Conservation (phyloP, 2,329 filamentous ascomycete genomes). For the Pseudogymnoascus sp. region DNA sequence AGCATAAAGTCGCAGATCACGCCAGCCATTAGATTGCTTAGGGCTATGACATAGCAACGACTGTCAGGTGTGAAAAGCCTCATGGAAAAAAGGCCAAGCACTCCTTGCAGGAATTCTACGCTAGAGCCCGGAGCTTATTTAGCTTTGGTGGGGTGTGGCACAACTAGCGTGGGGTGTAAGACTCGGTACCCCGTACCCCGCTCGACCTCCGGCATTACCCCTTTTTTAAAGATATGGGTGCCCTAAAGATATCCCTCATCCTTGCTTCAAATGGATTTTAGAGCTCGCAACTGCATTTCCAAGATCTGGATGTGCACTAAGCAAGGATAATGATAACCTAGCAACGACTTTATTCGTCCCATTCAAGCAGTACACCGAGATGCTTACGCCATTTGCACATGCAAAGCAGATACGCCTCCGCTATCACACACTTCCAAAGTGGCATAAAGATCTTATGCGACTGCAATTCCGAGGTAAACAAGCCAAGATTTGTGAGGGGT, state of each 20-base stretch:
- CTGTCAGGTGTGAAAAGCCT: no score
- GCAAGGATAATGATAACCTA: neutral
- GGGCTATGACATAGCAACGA: no score
- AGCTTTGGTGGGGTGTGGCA: neutral
- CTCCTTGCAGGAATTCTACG: neutral
- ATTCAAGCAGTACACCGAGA: neutral
- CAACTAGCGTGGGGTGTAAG: neutral
- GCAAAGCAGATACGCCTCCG: constrained; percentile 18
- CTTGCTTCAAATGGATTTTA: neutral
- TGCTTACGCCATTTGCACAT: constrained; percentile 10
- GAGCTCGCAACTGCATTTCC: neutral
- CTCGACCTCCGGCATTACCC: neutral
- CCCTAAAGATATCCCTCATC: neutral
- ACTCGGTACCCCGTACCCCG: neutral
- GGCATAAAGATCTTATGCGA: constrained; percentile 20
- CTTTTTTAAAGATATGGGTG: neutral
- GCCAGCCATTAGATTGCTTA: no score
- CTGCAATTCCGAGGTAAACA: neutral
- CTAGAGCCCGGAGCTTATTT: neutral
- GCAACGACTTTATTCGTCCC: neutral
- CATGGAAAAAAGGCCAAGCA: no score
- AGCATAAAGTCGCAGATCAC: no score
- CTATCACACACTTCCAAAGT: constrained; percentile 18
- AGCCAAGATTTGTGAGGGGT: neutral
- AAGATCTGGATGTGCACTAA: neutral